Percentiles rank a stretch among this genome's conserved stretches.
These are phyloP conservation scores for Apiosordaria backusii DNA, from an alignment of 495 filamentous ascomycete genomes.

Conservation along the genomic window DNA sequence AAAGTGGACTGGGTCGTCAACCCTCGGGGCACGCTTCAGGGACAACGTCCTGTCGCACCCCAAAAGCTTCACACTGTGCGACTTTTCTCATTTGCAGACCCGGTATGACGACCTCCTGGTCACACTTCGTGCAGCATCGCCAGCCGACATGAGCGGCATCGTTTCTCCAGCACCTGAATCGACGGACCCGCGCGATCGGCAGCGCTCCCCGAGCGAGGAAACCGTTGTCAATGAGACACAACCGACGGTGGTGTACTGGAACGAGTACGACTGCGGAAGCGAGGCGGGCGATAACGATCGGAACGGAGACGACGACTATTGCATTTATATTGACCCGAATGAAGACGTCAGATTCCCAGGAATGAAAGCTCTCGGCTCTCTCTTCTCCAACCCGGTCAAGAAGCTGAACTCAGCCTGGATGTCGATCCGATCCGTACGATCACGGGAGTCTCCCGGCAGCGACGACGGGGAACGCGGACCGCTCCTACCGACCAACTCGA, in stretches of 20 bases:
- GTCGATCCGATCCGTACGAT: conserved; percentile 17
- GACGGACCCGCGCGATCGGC: conserved; percentile 16
- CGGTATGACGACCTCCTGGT: conserved; percentile 55
- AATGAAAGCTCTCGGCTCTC: conserved; percentile 36
- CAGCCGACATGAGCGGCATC: conserved; percentile 18
- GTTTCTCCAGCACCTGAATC: conserved; percentile 18
- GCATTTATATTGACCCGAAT: conserved; percentile 56
- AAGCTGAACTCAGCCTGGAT: conserved; percentile 43
- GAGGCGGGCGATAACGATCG: conserved; percentile 48
- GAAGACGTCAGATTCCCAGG: conserved; percentile 47
- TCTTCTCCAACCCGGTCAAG: conserved; percentile 44
- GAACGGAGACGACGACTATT: conserved; percentile 42
- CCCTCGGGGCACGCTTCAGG: conserved; percentile 56
- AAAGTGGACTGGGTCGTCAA: conserved; percentile 66
- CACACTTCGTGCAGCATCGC: conserved; percentile 45
- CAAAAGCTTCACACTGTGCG: conserved; percentile 58
- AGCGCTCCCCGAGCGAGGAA: conserved; percentile 18
- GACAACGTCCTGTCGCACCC: conserved; percentile 53
- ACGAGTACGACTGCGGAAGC: conserved; percentile 62
- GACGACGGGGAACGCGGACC: conserved; percentile 29
- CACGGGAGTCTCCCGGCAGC: not conserved
- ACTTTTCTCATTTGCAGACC: conserved; percentile 52
- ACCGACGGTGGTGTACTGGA: conserved; percentile 50
- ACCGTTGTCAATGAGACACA: conserved; percentile 19
- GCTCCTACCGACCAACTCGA: conserved; percentile 26